Evolutionary conservation across 805 yeast genomes (phyloP).

Genomic region (Zygosaccharomyces bisporus): DNA sequence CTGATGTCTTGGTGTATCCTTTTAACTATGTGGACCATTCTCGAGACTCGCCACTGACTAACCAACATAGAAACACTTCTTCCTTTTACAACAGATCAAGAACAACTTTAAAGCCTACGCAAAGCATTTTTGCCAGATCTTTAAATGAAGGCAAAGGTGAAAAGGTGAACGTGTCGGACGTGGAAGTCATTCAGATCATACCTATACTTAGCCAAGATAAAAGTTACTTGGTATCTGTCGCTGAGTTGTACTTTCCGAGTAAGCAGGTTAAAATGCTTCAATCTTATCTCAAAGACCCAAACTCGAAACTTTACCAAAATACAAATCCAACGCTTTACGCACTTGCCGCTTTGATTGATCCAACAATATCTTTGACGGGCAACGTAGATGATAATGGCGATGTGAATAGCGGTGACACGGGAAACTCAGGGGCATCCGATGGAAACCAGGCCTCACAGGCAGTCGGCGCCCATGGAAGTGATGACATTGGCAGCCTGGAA

Average conservation of each 20-base stretch:
- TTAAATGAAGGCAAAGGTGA: neutral
- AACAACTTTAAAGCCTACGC: constrained; percentile 9
- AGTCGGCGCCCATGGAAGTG: neutral
- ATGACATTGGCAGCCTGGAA: constrained; percentile 10
- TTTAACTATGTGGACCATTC: constrained; percentile 37
- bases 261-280: constrained; percentile 48
- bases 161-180: constrained; percentile 6
- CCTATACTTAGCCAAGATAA: constrained; percentile 63
- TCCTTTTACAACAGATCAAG: neutral
- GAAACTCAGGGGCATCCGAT: constrained; percentile 18
- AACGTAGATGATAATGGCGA: constrained; percentile 16
- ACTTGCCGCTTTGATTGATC: constrained; percentile 67
- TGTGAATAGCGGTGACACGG: constrained; percentile 40
- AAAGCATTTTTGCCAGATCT: neutral
- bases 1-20: constrained; percentile 61
- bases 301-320: constrained; percentile 61
- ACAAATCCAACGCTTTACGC: constrained; percentile 52
- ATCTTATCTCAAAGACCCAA: constrained; percentile 43
- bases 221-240: constrained; percentile 75
- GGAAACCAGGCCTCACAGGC: constrained; percentile 5
- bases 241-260: constrained; percentile 77
- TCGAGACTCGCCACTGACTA: constrained; percentile 9
- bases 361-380: constrained; percentile 26
- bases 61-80: neutral
- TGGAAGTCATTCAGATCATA: constrained; percentile 56